These are phyloP conservation scores for Oryza glaberrima DNA, from an alignment of 176 grass and related monocot species.

Conservation along the genomic window DNA sequence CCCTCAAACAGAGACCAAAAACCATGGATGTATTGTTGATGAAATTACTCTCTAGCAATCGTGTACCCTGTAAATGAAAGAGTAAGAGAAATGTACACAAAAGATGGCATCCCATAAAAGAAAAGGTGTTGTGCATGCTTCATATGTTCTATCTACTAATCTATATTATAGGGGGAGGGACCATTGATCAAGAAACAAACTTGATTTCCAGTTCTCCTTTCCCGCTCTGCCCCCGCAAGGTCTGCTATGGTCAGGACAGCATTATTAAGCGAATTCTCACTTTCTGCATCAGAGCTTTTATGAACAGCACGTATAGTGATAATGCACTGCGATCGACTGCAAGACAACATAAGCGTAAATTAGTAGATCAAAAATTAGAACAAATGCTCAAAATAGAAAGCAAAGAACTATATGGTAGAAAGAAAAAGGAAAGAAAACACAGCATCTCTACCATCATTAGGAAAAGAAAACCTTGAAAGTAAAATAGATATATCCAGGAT, in stretches of 20 bases:
- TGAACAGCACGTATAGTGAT: constrained; percentile 60
- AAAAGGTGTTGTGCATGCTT: constrained; percentile 2
- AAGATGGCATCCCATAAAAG: background rate
- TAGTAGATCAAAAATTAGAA: constrained; percentile 12
- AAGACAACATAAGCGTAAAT: constrained; percentile 11
- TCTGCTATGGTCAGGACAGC: constrained; percentile 83
- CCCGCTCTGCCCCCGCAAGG: constrained; percentile 85
- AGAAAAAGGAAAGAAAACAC: background rate
- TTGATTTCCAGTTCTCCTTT: constrained; percentile 82
- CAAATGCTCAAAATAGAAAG: background rate
- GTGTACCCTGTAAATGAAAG: constrained; percentile 60
- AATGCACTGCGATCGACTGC: constrained; percentile 92
- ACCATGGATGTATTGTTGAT: constrained; percentile 98
- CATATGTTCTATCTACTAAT: background rate
- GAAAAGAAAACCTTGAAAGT: background rate
- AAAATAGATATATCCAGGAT: constrained; percentile 15
- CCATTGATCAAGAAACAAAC: constrained; percentile 45
- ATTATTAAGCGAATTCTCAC: constrained; percentile 36
- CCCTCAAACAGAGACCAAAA: constrained; percentile 82
- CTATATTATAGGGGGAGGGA: background rate
- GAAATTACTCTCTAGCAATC: constrained; percentile 84
- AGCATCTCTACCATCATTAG: background rate
- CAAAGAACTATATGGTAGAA: background rate
- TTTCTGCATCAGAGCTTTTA: constrained; percentile 33
- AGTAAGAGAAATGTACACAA: constrained; percentile 19